Evolutionary conservation across 768 basidiomycete species (phyloP).

Genomic region (Cystofilobasidium bisporidii): DNA sequence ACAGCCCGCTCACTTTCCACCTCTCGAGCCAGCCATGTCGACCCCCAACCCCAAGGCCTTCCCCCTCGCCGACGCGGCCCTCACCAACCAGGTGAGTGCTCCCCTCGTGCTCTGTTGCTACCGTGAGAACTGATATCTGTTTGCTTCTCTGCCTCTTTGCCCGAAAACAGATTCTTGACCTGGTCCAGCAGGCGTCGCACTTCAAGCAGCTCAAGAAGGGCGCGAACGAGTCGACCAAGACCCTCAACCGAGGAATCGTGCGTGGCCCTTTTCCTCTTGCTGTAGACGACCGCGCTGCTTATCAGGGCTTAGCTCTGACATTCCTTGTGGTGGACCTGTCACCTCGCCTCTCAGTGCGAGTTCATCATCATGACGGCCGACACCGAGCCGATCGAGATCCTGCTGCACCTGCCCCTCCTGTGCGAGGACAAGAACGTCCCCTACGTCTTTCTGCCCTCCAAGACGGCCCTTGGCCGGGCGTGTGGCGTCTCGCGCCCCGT

Average conservation of each 20-base stretch:
- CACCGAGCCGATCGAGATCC: constrained; percentile 94
- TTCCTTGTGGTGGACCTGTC: too few species aligned
- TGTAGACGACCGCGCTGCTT: too few species aligned
- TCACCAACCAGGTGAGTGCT: constrained; percentile 80
- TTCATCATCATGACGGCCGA: constrained; percentile 91
- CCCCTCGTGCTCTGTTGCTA: neutral
- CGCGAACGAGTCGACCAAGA: constrained; percentile 99
- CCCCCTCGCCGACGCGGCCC: constrained; percentile 70
- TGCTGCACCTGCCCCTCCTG: constrained; percentile 89
- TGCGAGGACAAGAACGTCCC: constrained; percentile 78
- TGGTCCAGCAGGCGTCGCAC: constrained; percentile 89
- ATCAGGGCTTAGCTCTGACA: too few species aligned
- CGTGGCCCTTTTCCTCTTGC: neutral
- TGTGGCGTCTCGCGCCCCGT: constrained; percentile 93
- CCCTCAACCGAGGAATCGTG: constrained; percentile 44
- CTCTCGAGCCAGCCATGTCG: constrained; percentile 31
- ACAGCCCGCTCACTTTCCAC: neutral
- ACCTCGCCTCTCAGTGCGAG: constrained; percentile 51
- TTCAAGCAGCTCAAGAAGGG: constrained; percentile 99
- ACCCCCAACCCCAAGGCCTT: constrained; percentile 68
- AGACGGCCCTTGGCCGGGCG: constrained; percentile 89
- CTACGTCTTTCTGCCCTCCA: constrained; percentile 88
- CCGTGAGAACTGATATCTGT: neutral
- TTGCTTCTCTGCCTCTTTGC: neutral
- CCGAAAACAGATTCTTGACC: constrained; percentile 70